Evolutionary conservation across 441 rosid genomes (phyloP).

Genomic region (Aleurites moluccanus): DNA sequence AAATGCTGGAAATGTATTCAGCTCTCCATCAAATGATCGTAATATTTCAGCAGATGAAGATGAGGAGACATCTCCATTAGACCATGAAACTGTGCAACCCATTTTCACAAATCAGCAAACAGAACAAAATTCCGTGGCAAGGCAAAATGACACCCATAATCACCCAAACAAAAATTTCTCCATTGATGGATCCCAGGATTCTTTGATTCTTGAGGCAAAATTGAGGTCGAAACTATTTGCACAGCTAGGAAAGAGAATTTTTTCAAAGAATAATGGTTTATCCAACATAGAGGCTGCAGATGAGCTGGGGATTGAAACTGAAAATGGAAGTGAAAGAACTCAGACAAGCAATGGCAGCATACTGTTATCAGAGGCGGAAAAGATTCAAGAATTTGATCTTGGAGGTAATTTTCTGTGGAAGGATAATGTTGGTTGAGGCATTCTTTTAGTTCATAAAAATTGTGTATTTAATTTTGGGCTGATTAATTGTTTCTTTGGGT

Average conservation of each 20-base stretch:
- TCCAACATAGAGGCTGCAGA: slow-evolving; percentile 42
- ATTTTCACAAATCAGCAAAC: slow-evolving; percentile 39
- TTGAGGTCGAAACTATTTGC: slow-evolving; percentile 84
- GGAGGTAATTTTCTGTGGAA: slow-evolving; percentile 45
- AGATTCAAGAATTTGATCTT: slow-evolving; percentile 38
- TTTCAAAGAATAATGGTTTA: slow-evolving; percentile 43
- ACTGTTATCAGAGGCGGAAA: slow-evolving; percentile 46
- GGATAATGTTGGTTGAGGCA: slow-evolving; percentile 7
- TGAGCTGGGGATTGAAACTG: slow-evolving; percentile 54
- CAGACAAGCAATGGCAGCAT: slow-evolving; percentile 49
- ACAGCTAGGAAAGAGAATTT: slow-evolving; percentile 53
- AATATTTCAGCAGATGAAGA: slow-evolving; percentile 61
- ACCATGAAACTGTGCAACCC: slow-evolving; percentile 41
- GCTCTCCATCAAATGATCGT: slow-evolving; percentile 60
- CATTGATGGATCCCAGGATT: slow-evolving; percentile 41
- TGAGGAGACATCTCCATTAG: slow-evolving; percentile 60
- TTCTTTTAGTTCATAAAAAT: neutral
- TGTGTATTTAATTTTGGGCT: neutral
- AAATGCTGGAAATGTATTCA: slow-evolving; percentile 42
- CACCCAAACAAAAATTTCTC: slow-evolving; percentile 27
- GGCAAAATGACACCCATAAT: slow-evolving; percentile 23
- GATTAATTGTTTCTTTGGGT: neutral
- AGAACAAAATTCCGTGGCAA: slow-evolving; percentile 35
- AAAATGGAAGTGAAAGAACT: slow-evolving; percentile 63
- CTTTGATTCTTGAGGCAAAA: slow-evolving; percentile 77